phyloP scores from a whole-genome alignment of 768 basidiomycete species.

The Collybia mongolica region DNA sequence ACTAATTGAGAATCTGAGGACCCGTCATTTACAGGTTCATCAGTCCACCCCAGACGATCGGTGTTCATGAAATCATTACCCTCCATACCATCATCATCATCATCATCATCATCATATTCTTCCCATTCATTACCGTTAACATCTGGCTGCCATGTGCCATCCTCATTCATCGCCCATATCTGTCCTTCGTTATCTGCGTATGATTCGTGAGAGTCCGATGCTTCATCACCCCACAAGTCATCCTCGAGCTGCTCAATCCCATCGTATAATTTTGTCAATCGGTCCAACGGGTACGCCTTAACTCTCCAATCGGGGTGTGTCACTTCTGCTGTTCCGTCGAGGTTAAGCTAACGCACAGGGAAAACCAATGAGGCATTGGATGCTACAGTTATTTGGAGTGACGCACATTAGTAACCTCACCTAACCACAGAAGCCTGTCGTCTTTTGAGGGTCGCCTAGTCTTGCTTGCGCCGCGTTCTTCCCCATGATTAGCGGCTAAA shows the following conservation, averaged over 20 bases:
- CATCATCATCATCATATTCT: conserved; percentile 27
- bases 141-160: conserved; percentile 47
- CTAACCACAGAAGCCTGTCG: conserved; percentile 69
- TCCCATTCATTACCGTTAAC: conserved; percentile 41
- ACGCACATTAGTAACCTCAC: conserved; percentile 77
- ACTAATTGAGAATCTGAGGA: not conserved
- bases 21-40: conserved; percentile 8
- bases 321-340: conserved; percentile 74
- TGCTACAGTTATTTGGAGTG: conserved; percentile 2
- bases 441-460: conserved; percentile 40
- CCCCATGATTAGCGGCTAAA: conserved; percentile 39
- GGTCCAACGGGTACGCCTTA: conserved; percentile 56
- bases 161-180: conserved; percentile 40
- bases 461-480: conserved; percentile 28
- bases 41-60: conserved; percentile 15
- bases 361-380: conserved; percentile 9
- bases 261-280: conserved; percentile 77
- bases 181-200: conserved; percentile 41
- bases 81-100: conserved; percentile 17
- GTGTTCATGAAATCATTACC: conserved; percentile 17
- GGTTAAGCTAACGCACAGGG: conserved; percentile 49
- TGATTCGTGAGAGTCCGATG: conserved; percentile 41
- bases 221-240: conserved; percentile 55
- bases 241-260: conserved; percentile 79
- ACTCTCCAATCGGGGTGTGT: conserved; percentile 59